A percentile compares a stretch with the other conserved stretches of the same genome.
Conservation (phyloP, 257 asterid genomes). For the Solanum gandarillasii region DNA sequence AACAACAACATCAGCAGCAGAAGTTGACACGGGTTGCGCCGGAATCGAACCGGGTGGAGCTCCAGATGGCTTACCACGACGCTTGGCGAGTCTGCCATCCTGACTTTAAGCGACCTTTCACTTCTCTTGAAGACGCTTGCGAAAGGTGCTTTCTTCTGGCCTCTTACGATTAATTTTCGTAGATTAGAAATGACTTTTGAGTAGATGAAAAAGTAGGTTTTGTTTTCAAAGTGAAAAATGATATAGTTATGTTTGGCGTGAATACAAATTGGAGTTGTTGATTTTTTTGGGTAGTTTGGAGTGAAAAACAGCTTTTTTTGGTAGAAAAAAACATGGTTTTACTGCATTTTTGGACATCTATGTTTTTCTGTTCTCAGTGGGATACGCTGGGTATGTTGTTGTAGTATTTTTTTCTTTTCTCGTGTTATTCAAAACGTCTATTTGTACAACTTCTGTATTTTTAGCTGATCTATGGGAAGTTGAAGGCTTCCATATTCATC, state of each 20-base stretch:
- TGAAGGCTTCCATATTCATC: neutral
- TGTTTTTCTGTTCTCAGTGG: neutral
- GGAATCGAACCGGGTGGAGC: slow-evolving; percentile 18
- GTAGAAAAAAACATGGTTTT: neutral
- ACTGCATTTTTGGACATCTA: neutral
- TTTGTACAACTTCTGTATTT: neutral
- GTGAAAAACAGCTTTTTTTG: neutral
- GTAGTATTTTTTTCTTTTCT: neutral
- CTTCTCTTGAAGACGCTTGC: slow-evolving; percentile 91
- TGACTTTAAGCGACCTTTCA: slow-evolving; percentile 80
- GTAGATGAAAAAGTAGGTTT: neutral
- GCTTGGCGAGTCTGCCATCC: slow-evolving; percentile 99
- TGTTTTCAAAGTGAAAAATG: neutral
- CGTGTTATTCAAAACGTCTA: neutral
- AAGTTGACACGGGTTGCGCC: slow-evolving; percentile 11
- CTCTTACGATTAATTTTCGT: neutral
- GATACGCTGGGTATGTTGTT: neutral
- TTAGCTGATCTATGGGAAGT: neutral
- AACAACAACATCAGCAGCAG: slow-evolving; percentile 14
- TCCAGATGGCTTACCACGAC: slow-evolving; percentile 93
- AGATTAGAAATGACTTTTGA: neutral
- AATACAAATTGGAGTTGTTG: neutral
- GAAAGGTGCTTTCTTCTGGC: slow-evolving; percentile 39
- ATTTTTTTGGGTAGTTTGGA: neutral
- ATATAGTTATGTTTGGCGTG: neutral